Evolutionary conservation across 306 rosid species (phyloP), one percentile per base, ranked within the genome.

Genomic region (Vigna hirtella): DNA sequence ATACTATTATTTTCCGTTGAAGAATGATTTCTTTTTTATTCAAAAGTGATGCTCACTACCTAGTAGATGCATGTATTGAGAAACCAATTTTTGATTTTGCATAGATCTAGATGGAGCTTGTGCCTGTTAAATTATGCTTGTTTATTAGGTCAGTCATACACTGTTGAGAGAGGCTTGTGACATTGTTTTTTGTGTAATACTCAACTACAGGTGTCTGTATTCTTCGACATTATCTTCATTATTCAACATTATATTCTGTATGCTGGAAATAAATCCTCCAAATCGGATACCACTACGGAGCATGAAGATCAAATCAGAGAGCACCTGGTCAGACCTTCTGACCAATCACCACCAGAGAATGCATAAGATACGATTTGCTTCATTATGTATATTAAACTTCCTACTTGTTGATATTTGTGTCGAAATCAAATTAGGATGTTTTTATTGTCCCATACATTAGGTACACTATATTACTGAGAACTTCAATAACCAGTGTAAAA

Each of bases 171-270:
- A 53, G 20, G 42, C 43, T 56, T 49, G 16, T 73, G 68, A 32
- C 32, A 30, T 10, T 22, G 9, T 73, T 47, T 61, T 65, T 72
- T 28, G 56, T 56, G 68, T 24, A 57, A 72, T 26, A 48, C 80
- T 78, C 20, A 38, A 43, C 79, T 87, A 89, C 98, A 94, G 97
- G 85, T 90, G 50, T 85, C 94, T 38, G 85, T 94, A 78, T 81
- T 83, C 82, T 94, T 90, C 79, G 97, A 94, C 87, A 80, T 92
- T 57, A 16, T 85, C 18, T 85, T 85, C 88, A 85, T 85, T 5
- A 38, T 68, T 77, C 88, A 85, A 85, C 88, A 85, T 64, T 85
- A 81, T 69, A 26, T 81, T 32, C 66, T 85, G 15, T 85, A 85
- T 74, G 69, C 57, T 63, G 61, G 62, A 47, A 69, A 63, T 11